A percentile compares a stretch with the other conserved stretches of the same genome.
Conservation (phyloP, 345 rosid species). For the Rubroshorea leprosula region DNA sequence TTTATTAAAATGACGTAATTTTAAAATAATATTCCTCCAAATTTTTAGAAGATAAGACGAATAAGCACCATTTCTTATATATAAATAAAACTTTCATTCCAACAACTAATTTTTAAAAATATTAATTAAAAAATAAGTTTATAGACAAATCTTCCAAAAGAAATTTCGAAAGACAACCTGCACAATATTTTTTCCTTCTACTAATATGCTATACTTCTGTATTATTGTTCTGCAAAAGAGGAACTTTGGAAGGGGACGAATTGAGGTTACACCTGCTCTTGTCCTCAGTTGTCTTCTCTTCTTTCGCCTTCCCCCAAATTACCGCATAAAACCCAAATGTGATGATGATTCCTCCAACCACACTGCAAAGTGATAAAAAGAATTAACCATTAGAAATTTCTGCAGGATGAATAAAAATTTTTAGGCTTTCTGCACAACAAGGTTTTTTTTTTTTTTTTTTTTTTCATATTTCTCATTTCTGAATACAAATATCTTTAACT, state of each 20-base stretch:
- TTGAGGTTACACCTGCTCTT: background rate
- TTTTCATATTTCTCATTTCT: background rate
- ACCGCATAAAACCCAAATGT: conserved; percentile 24
- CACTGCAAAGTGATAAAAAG: conserved; percentile 12
- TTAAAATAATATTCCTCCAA: no score
- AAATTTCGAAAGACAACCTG: no score
- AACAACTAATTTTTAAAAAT: no score
- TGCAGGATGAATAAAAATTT: background rate
- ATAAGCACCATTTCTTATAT: no score
- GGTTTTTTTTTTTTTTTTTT: no score
- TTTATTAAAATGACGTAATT: no score
- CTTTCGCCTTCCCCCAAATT: conserved; percentile 31
- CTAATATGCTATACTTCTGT: background rate
- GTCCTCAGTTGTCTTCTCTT: conserved; percentile 14
- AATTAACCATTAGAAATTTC: background rate
- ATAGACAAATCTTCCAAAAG: no score
- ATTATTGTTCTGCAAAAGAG: conserved; percentile 13
- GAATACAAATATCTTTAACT: background rate
- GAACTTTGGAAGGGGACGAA: conserved; percentile 11
- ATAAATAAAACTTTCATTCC: no score
- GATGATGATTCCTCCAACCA: conserved; percentile 19
- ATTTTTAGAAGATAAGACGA: no score
- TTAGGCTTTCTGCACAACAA: background rate
- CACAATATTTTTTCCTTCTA: background rate
- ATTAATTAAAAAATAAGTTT: no score